Evolutionary conservation across 2,329 filamentous ascomycete genomes (phyloP).

Genomic region (Acrocalymma vagum): DNA sequence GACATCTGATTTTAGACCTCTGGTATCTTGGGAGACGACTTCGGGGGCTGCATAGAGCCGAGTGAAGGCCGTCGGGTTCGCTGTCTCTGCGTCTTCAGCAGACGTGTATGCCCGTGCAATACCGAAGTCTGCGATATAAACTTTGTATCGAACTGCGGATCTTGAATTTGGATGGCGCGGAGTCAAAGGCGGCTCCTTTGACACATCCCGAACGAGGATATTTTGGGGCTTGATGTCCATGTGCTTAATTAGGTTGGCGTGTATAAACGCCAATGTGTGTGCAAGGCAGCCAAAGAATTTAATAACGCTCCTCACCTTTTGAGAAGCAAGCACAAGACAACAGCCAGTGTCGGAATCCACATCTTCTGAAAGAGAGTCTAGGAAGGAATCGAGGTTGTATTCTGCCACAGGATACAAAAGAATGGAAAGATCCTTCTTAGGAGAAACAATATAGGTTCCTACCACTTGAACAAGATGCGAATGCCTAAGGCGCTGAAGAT

Average conservation of each 20-base stretch:
- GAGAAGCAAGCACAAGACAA: background rate
- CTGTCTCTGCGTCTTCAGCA: constrained; percentile 21
- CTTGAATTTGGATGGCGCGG: too few relatives aligned
- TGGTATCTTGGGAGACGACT: constrained; percentile 18
- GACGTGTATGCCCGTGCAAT: constrained; percentile 27
- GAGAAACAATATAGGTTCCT: constrained; percentile 26
- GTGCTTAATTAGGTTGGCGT: constrained; percentile 24
- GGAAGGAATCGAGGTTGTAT: constrained; percentile 24
- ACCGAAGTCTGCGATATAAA: constrained; percentile 35
- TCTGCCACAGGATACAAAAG: constrained; percentile 27
- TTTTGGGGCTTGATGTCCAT: constrained; percentile 37
- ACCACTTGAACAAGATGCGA: constrained; percentile 28
- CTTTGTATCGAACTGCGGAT: constrained; percentile 10
- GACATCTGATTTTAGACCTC: constrained; percentile 24
- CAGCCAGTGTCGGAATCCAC: background rate
- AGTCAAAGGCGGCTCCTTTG: too few relatives aligned
- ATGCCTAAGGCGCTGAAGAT: constrained; percentile 22
- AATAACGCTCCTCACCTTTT: background rate
- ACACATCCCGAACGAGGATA: constrained; percentile 27
- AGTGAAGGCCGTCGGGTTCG: constrained; percentile 21
- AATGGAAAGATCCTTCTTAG: constrained; percentile 19
- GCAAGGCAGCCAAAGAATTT: constrained; percentile 18
- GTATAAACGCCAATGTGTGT: constrained; percentile 21
- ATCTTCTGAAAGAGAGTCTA: constrained; percentile 6
- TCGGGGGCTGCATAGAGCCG: constrained; percentile 27